Evolutionary conservation across 75 land plant genomes (phyloP).

Genomic region (Gnetum montanum): DNA sequence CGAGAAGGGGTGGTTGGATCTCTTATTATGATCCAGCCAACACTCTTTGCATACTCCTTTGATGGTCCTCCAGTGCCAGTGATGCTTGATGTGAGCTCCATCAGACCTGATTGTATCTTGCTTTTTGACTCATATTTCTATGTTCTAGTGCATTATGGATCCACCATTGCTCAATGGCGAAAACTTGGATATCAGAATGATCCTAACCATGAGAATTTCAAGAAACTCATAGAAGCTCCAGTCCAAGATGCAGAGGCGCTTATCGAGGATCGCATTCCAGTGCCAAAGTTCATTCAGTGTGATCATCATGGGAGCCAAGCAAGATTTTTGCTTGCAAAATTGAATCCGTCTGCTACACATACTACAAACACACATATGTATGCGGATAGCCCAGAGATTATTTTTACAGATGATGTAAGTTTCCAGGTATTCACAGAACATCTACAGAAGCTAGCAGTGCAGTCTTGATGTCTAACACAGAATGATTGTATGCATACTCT

Average conservation of each 20-base stretch:
- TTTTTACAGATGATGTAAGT: conserved; percentile 95
- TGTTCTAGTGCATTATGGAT: conserved; percentile 93
- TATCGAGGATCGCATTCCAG: conserved; percentile 63
- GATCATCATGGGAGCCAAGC: conserved; percentile 97
- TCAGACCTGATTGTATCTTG: conserved; percentile 69
- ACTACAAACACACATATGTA: conserved; percentile 58
- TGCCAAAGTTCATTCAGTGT: conserved; percentile 78
- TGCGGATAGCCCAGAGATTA: conserved; percentile 48
- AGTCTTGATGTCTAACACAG: no score
- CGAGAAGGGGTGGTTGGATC: conserved; percentile 84
- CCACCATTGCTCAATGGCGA: conserved; percentile 94
- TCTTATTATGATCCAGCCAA: conserved; percentile 95
- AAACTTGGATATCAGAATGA: conserved; percentile 90
- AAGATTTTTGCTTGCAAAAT: conserved; percentile 80
- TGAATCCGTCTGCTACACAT: conserved; percentile 70
- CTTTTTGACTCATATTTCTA: conserved; percentile 93
- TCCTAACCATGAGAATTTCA: conserved; percentile 84
- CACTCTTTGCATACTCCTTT: conserved; percentile 85
- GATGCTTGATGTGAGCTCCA: conserved; percentile 77
- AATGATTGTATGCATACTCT: no score
- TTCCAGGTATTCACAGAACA: conserved; percentile 87
- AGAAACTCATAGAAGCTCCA: conserved; percentile 84
- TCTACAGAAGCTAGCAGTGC: conserved; percentile 79
- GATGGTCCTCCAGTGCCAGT: conserved; percentile 97
- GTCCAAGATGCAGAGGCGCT: conserved; percentile 68